These are phyloP conservation scores for Metroxylon sagu DNA, from an alignment of 176 grass and related monocot genomes.

Conservation along the genomic window DNA sequence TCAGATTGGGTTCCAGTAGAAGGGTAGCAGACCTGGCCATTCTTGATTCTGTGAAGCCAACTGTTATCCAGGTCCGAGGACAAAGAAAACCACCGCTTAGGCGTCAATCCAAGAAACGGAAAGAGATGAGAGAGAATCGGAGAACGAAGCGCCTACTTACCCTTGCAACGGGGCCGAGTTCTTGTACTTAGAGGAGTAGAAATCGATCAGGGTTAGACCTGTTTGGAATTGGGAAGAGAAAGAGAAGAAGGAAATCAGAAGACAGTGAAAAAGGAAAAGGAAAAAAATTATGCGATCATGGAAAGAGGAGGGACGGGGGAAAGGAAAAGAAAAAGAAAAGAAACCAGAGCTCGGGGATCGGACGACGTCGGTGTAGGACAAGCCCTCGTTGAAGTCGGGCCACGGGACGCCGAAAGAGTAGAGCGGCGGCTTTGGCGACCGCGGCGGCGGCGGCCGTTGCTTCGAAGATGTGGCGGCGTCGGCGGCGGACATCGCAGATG, in stretches of 20 bases:
- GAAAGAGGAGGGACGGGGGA: background rate
- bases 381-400: conserved; percentile 74
- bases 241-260: background rate
- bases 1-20: background rate
- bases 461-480: background rate
- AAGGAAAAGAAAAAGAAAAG: background rate
- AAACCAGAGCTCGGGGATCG: conserved; percentile 31
- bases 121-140: background rate
- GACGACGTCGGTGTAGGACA: conserved; percentile 66
- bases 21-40: conserved; percentile 53
- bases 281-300: background rate
- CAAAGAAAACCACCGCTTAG: too few relatives aligned
- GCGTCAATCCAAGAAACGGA: background rate
- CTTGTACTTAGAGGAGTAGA: conserved; percentile 69
- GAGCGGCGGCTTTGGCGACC: conserved; percentile 1
- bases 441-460: background rate
- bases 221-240: background rate
- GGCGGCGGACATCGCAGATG: conserved; percentile 18
- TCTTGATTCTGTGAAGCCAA: conserved; percentile 80
- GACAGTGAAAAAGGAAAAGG: background rate
- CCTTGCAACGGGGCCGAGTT: conserved; percentile 69
- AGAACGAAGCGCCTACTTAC: conserved; percentile 19
- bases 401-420: conserved; percentile 68
- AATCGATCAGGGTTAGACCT: conserved; percentile 47
- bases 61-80: conserved; percentile 20